Percentiles rank a stretch among this genome's conserved stretches.
Evolutionary conservation across 768 basidiomycete genomes (phyloP).

Genomic region (Pisolithus orientalis): DNA sequence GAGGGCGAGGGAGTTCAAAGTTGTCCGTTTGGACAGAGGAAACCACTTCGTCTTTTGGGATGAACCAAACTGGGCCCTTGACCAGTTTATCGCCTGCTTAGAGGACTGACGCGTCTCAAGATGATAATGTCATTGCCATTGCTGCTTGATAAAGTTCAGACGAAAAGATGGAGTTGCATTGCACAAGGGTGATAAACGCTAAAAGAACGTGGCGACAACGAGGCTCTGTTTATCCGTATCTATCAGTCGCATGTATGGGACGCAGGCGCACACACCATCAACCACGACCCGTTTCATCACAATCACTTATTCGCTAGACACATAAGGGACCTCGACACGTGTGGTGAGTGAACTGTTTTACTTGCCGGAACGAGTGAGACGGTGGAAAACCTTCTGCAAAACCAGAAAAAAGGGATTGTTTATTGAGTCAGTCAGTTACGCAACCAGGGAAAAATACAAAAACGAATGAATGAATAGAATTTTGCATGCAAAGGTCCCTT

Average conservation of each 20-base stretch:
- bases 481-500: background rate
- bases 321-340: background rate
- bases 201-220: background rate
- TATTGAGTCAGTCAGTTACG: slow-evolving; percentile 15
- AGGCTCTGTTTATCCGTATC: background rate
- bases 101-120: background rate
- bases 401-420: slow-evolving; percentile 8
- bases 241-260: background rate
- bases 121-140: background rate
- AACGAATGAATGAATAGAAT: background rate
- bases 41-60: slow-evolving; percentile 5
- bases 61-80: slow-evolving; percentile 4
- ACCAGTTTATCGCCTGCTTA: background rate
- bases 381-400: slow-evolving; percentile 24
- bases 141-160: background rate
- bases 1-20: slow-evolving; percentile 1
- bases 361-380: slow-evolving; percentile 19
- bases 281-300: background rate
- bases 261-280: background rate
- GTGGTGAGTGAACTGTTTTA: slow-evolving; percentile 4
- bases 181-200: background rate
- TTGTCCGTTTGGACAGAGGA: background rate
- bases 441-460: background rate
- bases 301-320: background rate
- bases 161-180: background rate